These are phyloP conservation scores for Coniochaeta prunicola DNA, from an alignment of 2,329 filamentous ascomycete species.

Conservation along the genomic window DNA sequence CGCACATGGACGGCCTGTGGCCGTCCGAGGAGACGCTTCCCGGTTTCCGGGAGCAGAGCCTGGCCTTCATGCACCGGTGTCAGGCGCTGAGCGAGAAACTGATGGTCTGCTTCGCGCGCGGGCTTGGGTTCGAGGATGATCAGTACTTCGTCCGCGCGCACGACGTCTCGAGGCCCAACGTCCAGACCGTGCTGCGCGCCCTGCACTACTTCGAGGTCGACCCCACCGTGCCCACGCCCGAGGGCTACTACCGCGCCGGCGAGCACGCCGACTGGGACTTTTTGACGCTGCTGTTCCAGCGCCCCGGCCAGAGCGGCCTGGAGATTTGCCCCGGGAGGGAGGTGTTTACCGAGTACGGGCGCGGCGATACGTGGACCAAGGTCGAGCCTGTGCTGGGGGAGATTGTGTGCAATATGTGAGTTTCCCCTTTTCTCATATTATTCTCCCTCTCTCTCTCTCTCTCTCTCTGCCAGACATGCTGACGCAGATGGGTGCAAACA, in stretches of 20 bases:
- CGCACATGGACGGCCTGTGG: constrained; percentile 45
- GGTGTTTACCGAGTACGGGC: constrained; percentile 49
- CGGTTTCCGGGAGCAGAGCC: constrained; percentile 35
- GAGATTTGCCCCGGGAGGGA: constrained; percentile 60
- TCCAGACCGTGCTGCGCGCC: constrained; percentile 47
- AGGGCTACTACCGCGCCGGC: constrained; percentile 51
- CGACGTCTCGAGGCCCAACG: constrained; percentile 37
- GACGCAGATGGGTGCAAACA: constrained; percentile 7
- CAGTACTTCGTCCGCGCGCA: constrained; percentile 50
- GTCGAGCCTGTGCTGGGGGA: constrained; percentile 46
- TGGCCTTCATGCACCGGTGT: constrained; percentile 46
- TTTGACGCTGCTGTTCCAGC: constrained; percentile 56
- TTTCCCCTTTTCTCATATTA: neutral
- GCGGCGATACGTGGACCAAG: constrained; percentile 55
- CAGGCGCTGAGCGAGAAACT: constrained; percentile 47
- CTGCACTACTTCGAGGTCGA: constrained; percentile 49
- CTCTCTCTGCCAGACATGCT: neutral
- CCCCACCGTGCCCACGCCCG: constrained; percentile 24
- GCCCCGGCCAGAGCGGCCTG: constrained; percentile 50
- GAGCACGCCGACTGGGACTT: constrained; percentile 21
- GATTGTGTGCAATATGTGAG: constrained; percentile 54
- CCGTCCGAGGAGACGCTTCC: constrained; percentile 37
- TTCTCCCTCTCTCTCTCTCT: neutral
- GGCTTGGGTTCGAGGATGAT: constrained; percentile 43
- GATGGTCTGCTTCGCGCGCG: constrained; percentile 52